These are phyloP conservation scores for Penicillium lagena DNA, from an alignment of 495 filamentous ascomycete genomes.

Conservation along the genomic window DNA sequence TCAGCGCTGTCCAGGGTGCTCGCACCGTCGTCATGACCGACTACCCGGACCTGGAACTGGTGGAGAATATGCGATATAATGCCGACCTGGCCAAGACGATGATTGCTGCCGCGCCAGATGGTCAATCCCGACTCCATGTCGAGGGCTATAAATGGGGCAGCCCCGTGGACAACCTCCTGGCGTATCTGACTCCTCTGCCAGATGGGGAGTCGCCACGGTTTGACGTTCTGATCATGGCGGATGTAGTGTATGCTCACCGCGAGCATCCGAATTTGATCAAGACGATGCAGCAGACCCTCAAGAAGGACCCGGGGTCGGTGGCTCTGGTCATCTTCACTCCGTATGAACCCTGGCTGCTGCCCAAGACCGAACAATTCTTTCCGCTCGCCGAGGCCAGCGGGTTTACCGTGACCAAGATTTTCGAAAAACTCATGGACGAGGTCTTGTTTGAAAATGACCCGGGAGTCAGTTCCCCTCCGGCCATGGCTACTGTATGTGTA, in stretches of 20 bases:
- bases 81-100: conserved; percentile 40
- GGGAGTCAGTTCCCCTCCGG: conserved; percentile 45
- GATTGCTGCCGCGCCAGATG: conserved; percentile 15
- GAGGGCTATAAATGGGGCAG: conserved; percentile 80
- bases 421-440: conserved; percentile 73
- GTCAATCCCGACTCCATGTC: conserved; percentile 34
- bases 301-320: conserved; percentile 42
- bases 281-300: conserved; percentile 59
- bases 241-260: conserved; percentile 82
- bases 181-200: conserved; percentile 32
- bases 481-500: no score
- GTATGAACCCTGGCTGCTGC: conserved; percentile 82
- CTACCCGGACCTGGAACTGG: conserved; percentile 75
- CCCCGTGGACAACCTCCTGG: conserved; percentile 43
- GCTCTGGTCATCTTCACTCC: conserved; percentile 91
- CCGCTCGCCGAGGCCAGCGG: conserved; percentile 60
- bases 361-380: conserved; percentile 83
- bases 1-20: conserved; percentile 67
- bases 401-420: conserved; percentile 66
- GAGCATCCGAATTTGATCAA: conserved; percentile 72
- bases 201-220: conserved; percentile 40
- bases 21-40: conserved; percentile 73
- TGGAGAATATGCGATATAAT: conserved; percentile 70
- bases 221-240: conserved; percentile 77
- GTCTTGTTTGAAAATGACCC: conserved; percentile 85